These are phyloP conservation scores for Galerina sulciceps DNA, from an alignment of 768 basidiomycete species.

Conservation along the genomic window DNA sequence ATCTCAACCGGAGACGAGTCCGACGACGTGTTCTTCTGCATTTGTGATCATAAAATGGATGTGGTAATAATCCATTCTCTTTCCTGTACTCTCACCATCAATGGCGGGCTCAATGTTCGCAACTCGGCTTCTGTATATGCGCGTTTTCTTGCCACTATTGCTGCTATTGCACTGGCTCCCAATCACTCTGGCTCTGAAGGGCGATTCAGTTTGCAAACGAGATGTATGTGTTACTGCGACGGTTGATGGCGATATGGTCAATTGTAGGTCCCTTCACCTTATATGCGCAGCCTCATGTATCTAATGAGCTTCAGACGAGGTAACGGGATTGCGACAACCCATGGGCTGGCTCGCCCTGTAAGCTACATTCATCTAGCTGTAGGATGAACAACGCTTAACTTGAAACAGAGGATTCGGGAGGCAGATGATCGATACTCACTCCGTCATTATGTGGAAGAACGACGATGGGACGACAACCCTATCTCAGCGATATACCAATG, in stretches of 20 bases:
- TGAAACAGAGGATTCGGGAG: constrained; percentile 51
- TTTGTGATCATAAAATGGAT: too few species aligned
- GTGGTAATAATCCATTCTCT: too few species aligned
- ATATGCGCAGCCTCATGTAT: too few species aligned
- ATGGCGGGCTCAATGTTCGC: neutral
- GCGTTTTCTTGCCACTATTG: constrained; percentile 4
- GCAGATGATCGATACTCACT: constrained; percentile 52
- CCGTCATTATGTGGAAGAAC: constrained; percentile 60
- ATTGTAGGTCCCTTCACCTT: constrained; percentile 40
- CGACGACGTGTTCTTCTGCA: too few species aligned
- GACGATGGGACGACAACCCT: constrained; percentile 57
- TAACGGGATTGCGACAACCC: constrained; percentile 42
- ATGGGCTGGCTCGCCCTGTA: constrained; percentile 62
- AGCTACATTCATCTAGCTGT: constrained; percentile 9
- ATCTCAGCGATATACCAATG: constrained; percentile 57
- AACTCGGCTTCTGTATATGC: neutral
- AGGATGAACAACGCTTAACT: constrained; percentile 1
- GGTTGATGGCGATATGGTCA: constrained; percentile 42
- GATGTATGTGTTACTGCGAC: constrained; percentile 54
- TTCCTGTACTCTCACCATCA: neutral
- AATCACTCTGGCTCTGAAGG: constrained; percentile 33
- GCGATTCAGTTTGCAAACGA: constrained; percentile 46
- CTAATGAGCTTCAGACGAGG: constrained; percentile 39
- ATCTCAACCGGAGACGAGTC: too few species aligned
- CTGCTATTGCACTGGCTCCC: constrained; percentile 16